Evolutionary conservation across 495 filamentous ascomycete species (phyloP), one percentile per base, ranked within the genome.

Genomic region (Clohesyomyces aquaticus): DNA sequence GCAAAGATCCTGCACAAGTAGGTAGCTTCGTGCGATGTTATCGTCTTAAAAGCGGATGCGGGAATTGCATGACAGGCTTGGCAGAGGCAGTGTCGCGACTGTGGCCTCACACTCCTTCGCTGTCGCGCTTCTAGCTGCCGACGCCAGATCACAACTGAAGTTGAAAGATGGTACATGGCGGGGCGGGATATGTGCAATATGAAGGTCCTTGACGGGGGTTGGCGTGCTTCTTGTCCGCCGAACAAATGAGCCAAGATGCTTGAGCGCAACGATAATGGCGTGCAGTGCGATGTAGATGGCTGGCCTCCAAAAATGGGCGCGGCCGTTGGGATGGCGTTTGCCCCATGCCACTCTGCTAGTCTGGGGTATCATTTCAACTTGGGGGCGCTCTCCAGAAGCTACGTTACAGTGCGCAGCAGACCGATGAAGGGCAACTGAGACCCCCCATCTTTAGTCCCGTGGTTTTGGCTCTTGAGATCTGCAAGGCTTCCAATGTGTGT

Each of bases 341-440:
- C 49, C 59, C 49, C 21, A 52, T 41, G 53, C 43, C 53, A 58
- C 25, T 27, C 52, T 48, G 19, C 26, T 57, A 46, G 59, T 9
- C n/a, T n/a, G n/a, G n/a, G n/a, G 61, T 65, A 65, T 56, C 54
- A 65, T 65, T 65, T 55, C 46, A 43, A 35, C 42, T 23, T 38
- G 11, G 53, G 46, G 53, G 54, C 53, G 53, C 45, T 42, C 21
- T 46, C 55, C 22, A 58, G 28, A 57, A 32, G 54, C 54, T 59
- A 65, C 29, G 61, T 65, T 65, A 59, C 61, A 65, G 55, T 65
- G 51, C 6, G 43, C 41, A 49, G 8, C 42, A 38, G 52, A 56
- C 32, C 28, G 59, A 62, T 55, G 59, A 43, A 28, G 21, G 28
- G 38, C 48, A 55, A 38, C 38, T 47, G 49, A 62, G 59, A 62